A percentile compares a stretch with the other conserved stretches of the same genome.
phyloP scores from a whole-genome alignment of 2,329 filamentous ascomycete species.

The Diaporthe sp. region DNA sequence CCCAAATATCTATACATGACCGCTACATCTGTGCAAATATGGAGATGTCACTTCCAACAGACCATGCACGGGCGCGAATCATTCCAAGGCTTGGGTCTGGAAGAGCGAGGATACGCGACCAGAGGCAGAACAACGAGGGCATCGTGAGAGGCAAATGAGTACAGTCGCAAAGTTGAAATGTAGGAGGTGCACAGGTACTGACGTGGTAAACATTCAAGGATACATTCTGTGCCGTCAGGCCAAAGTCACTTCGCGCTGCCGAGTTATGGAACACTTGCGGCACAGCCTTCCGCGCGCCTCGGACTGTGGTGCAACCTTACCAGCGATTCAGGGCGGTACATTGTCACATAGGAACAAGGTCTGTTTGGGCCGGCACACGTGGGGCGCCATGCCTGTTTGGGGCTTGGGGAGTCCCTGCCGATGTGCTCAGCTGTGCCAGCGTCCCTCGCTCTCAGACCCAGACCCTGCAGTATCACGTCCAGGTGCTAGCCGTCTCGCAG shows the following conservation, averaged over 20 bases:
- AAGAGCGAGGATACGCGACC: not conserved
- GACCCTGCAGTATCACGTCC: conserved; percentile 1
- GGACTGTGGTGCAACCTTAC: conserved; percentile 24
- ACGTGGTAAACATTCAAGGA: conserved; percentile 31
- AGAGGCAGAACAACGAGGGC: conserved; percentile 1
- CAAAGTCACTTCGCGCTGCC: conserved; percentile 27
- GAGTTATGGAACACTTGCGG: conserved; percentile 31
- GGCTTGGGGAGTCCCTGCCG: conserved; percentile 4
- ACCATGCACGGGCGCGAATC: no score
- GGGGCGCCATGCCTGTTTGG: conserved; percentile 22
- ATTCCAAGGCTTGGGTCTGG: not conserved
- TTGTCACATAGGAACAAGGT: not conserved
- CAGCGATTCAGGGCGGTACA: conserved; percentile 35
- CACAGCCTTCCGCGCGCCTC: not conserved
- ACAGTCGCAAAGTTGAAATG: not conserved
- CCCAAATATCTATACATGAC: not conserved
- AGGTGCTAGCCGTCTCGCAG: not conserved
- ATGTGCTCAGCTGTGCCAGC: not conserved
- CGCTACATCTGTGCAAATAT: not conserved
- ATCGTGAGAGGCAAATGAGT: conserved; percentile 14
- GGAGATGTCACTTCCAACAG: not conserved
- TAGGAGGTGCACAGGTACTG: conserved; percentile 27
- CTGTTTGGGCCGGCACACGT: conserved; percentile 30
- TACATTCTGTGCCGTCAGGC: conserved; percentile 1
- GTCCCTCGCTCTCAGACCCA: not conserved